Conservation (phyloP, 2,329 filamentous ascomycete genomes). For the Bisporella sp. region DNA sequence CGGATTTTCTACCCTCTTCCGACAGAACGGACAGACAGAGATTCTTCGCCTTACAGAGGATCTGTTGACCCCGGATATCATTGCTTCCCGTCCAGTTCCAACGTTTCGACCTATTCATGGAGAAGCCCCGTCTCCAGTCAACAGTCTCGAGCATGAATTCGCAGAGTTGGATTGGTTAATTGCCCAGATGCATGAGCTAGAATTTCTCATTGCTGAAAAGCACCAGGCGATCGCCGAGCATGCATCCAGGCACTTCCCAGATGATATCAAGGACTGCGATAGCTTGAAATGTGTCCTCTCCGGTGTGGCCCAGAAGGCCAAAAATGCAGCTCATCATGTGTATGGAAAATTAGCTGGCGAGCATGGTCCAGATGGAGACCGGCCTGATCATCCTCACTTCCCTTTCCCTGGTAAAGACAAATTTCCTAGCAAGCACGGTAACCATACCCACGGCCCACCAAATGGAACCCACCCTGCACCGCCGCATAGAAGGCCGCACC, state of each 20-base stretch:
- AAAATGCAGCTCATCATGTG: slow-evolving; percentile 28
- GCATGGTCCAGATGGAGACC: background rate
- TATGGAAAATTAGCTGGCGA: slow-evolving; percentile 24
- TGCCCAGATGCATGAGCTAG: slow-evolving; percentile 34
- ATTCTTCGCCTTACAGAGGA: slow-evolving; percentile 37
- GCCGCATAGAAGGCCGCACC: slow-evolving; percentile 15
- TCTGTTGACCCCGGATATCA: slow-evolving; percentile 26
- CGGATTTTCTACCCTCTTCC: slow-evolving; percentile 38
- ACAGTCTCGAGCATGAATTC: slow-evolving; percentile 35
- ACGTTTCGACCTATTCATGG: slow-evolving; percentile 1
- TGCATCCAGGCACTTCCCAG: slow-evolving; percentile 30
- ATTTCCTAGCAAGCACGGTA: slow-evolving; percentile 6
- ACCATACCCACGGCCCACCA: slow-evolving; percentile 8
- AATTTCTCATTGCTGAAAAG: slow-evolving; percentile 36
- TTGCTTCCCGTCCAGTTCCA: slow-evolving; percentile 14
- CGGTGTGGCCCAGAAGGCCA: slow-evolving; percentile 33
- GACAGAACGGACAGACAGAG: slow-evolving; percentile 35
- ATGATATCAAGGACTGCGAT: slow-evolving; percentile 30
- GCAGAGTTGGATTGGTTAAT: slow-evolving; percentile 38
- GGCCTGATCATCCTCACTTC: slow-evolving; percentile 1
- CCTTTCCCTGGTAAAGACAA: background rate
- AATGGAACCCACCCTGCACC: slow-evolving; percentile 14
- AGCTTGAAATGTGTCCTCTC: slow-evolving; percentile 37
- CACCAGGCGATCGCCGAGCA: slow-evolving; percentile 27
- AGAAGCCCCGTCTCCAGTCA: slow-evolving; percentile 9